phyloP scores from a whole-genome alignment of 1,284 basidiomycete genomes.

The Marasmius sp. region DNA sequence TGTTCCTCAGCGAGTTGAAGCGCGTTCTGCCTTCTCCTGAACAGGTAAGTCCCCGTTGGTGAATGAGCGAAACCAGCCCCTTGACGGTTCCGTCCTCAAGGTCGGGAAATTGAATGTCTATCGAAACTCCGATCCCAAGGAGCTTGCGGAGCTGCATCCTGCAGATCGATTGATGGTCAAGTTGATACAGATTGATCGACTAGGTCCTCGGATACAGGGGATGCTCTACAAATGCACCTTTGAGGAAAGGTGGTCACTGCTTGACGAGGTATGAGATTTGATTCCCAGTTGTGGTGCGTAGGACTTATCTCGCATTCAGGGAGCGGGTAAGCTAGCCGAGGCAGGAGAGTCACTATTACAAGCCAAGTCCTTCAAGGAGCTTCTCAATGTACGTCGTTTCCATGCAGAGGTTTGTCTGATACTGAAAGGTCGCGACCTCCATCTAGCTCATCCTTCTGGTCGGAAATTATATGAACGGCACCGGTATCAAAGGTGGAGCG shows the following conservation, averaged over 20 bases:
- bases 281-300: neutral
- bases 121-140: constrained; percentile 83
- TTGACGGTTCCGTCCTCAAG: constrained; percentile 35
- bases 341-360: constrained; percentile 77
- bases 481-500: constrained; percentile 94
- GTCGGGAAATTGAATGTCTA: constrained; percentile 92
- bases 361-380: constrained; percentile 83
- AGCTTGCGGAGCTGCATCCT: constrained; percentile 86
- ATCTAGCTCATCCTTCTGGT: constrained; percentile 86
- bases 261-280: constrained; percentile 58
- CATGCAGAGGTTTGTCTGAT: constrained; percentile 10
- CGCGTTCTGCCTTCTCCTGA: constrained; percentile 87
- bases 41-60: constrained; percentile 50
- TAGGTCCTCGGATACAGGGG: constrained; percentile 89
- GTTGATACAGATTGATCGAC: constrained; percentile 91
- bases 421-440: constrained; percentile 15
- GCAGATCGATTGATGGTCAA: constrained; percentile 97
- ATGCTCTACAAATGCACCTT: constrained; percentile 92
- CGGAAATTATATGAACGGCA: constrained; percentile 98
- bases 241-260: constrained; percentile 75
- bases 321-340: constrained; percentile 76
- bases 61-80: constrained; percentile 7
- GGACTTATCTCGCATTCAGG: constrained; percentile 39
- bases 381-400: constrained; percentile 65
- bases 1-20: constrained; percentile 85